Percentiles rank a stretch among this genome's conserved stretches.
These are phyloP conservation scores for Heliosperma pusillum DNA, from an alignment of 148 eudicot species.

Conservation along the genomic window DNA sequence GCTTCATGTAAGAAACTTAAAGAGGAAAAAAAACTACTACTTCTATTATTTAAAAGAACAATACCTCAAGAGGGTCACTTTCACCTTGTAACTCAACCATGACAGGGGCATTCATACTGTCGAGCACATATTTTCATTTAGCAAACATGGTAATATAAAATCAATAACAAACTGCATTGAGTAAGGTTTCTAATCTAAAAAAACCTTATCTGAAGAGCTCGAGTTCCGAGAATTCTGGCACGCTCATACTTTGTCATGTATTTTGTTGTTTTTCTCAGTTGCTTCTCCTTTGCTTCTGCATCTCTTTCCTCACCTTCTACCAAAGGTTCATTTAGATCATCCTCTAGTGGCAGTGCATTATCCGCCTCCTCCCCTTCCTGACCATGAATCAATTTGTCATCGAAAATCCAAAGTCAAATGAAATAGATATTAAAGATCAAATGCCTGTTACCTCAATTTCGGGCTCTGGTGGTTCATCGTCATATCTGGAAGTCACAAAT, in stretches of 20 bases:
- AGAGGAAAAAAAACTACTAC: neutral
- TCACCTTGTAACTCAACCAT: conserved; percentile 71
- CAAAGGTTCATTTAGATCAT: conserved; percentile 61
- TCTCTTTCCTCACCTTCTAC: conserved; percentile 68
- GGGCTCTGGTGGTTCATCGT: conserved; percentile 54
- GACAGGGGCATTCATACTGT: conserved; percentile 73
- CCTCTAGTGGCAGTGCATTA: conserved; percentile 43
- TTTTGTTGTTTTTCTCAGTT: conserved; percentile 73
- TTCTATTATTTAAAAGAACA: neutral
- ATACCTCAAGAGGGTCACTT: conserved; percentile 69
- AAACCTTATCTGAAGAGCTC: conserved; percentile 68
- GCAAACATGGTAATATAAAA: neutral
- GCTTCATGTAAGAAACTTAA: neutral
- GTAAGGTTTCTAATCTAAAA: neutral
- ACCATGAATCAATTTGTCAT: conserved; percentile 14
- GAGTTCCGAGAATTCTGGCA: conserved; percentile 60
- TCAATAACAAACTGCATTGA: neutral
- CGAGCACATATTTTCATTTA: conserved; percentile 4
- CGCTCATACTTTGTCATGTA: conserved; percentile 71
- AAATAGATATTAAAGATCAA: neutral
- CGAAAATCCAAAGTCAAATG: neutral
- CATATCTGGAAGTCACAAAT: conserved; percentile 32
- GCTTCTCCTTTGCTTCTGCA: conserved; percentile 49
- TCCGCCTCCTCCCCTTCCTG: conserved; percentile 66
- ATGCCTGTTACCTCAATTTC: conserved; percentile 33